These are phyloP conservation scores for Vinca minor DNA, from an alignment of 257 asterid genomes.

Conservation along the genomic window DNA sequence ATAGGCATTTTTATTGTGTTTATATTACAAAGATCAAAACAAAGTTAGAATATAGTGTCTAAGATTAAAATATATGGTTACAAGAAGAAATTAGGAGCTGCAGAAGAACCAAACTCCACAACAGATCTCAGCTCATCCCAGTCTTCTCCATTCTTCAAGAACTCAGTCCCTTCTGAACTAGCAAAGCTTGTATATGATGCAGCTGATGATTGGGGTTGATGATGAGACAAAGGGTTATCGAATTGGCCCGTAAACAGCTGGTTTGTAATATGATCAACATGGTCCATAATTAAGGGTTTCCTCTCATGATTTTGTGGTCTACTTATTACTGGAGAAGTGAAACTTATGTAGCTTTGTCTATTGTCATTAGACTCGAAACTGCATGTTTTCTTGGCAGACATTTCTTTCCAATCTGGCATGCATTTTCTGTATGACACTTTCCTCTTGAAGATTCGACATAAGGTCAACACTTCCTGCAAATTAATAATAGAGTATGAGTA, in stretches of 20 bases:
- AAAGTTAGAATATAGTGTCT: too few species aligned
- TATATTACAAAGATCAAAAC: too few species aligned
- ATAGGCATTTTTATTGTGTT: background rate
- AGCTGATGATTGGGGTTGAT: slow-evolving; percentile 9
- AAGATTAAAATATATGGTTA: background rate
- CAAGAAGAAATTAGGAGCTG: background rate
- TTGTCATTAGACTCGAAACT: slow-evolving; percentile 12
- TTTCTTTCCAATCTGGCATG: slow-evolving; percentile 46
- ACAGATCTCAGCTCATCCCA: slow-evolving; percentile 39
- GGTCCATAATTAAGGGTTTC: slow-evolving; percentile 15
- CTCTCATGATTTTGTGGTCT: slow-evolving; percentile 14
- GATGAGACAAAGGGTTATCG: slow-evolving; percentile 3
- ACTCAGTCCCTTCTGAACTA: slow-evolving; percentile 18
- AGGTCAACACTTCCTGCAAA: slow-evolving; percentile 89
- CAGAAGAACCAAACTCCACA: slow-evolving; percentile 16
- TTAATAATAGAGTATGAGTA: too few species aligned
- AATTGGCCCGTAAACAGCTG: slow-evolving; percentile 13
- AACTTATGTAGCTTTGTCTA: slow-evolving; percentile 22
- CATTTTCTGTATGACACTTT: slow-evolving; percentile 39
- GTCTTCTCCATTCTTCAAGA: slow-evolving; percentile 21
- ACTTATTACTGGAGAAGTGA: too few species aligned
- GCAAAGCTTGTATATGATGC: slow-evolving; percentile 13
- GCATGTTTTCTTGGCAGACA: slow-evolving; percentile 16
- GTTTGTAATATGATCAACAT: slow-evolving; percentile 7
- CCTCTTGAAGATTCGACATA: slow-evolving; percentile 75